Base-by-base conservation (phyloP, 345 rosid species). In the Populus pruinosa region DNA sequence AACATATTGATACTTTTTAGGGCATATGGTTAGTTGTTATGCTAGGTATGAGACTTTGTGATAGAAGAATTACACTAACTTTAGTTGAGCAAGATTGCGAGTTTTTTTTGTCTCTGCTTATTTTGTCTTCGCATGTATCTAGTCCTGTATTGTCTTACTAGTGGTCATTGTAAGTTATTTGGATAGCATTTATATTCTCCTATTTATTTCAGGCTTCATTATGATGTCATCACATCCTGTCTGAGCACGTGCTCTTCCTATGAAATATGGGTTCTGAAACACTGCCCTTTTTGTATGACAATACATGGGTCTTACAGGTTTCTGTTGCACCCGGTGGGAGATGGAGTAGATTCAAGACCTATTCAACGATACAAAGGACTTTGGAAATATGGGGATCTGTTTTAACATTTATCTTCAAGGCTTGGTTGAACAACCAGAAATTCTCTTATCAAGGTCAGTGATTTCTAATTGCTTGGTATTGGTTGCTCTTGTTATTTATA, bases 331-430 rank as follows among this genome's bases (percentile, higher is more conserved):
- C 97, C 53, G 98, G 98, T 53, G 98, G 99, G 59, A 91, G 96
- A 23, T 96, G 99, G 99, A 91, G 82, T 87, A 89, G 97, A 85
- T 96, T 96, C 88, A 93, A 93, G 87, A 91, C 96, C 55, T 96
- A 96, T 78, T 93, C 99, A 8, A 93, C 96, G 2, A 86, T 96
- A 77, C 99, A 96, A 77, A 89, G 99, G 84, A 87, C 98, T 47
- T 67, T 96, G 87, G 99, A 96, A 86, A 93, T 96, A 84, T 96
- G 99, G 99, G 99, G 99, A 75, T 91, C 84, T 80, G 94, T 92
- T 73, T 20, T 96, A 12, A 84, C 80, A 68, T 93, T 96, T 83
- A 73, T 88, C 67, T 92, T 96, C 82, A 96, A 84, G 88, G 91
- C 82, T 47, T 96, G 98, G 99, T 76, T 90, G 79, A 90, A 84